Evolutionary conservation across 805 yeast genomes (phyloP).

Genomic region (Ogataea paradorogensis): DNA sequence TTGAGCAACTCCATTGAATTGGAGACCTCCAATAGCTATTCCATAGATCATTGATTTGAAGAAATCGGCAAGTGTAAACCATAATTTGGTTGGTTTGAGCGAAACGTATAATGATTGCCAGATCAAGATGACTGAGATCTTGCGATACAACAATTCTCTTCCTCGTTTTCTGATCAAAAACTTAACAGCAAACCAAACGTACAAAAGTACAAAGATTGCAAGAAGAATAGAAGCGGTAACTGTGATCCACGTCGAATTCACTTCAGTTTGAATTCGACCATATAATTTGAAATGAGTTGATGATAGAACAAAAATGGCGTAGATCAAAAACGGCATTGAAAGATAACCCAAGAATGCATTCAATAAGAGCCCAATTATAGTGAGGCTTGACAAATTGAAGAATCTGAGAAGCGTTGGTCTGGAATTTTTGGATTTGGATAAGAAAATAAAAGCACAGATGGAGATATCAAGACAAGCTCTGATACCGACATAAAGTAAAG

Average conservation of each 20-base stretch:
- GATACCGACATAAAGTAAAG: conserved; percentile 25
- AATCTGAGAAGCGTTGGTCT: conserved; percentile 15
- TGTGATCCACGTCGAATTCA: conserved; percentile 23
- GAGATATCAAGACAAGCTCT: conserved; percentile 19
- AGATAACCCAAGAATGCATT: conserved; percentile 35
- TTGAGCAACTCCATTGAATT: conserved; percentile 43
- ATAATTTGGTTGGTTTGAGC: conserved; percentile 41
- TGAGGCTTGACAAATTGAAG: conserved; percentile 24
- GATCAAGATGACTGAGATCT: conserved; percentile 42
- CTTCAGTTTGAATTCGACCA: conserved; percentile 16
- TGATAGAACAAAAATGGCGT: conserved; percentile 31
- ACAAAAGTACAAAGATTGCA: conserved; percentile 33
- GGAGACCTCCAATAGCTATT: conserved; percentile 44
- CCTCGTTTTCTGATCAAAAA: conserved; percentile 27
- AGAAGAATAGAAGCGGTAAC: conserved; percentile 35
- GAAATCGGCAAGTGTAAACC: conserved; percentile 38
- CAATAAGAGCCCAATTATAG: conserved; percentile 35
- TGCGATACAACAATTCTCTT: conserved; percentile 36
- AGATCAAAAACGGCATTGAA: conserved; percentile 43
- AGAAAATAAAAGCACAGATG: conserved; percentile 4
- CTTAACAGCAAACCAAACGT: conserved; percentile 34
- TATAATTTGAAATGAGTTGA: conserved; percentile 16
- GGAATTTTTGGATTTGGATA: conserved; percentile 9
- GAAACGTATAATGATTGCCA: conserved; percentile 47
- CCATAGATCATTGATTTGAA: conserved; percentile 35